Conservation (phyloP, 2,329 filamentous ascomycete species). For the Alternaria triticina region DNA sequence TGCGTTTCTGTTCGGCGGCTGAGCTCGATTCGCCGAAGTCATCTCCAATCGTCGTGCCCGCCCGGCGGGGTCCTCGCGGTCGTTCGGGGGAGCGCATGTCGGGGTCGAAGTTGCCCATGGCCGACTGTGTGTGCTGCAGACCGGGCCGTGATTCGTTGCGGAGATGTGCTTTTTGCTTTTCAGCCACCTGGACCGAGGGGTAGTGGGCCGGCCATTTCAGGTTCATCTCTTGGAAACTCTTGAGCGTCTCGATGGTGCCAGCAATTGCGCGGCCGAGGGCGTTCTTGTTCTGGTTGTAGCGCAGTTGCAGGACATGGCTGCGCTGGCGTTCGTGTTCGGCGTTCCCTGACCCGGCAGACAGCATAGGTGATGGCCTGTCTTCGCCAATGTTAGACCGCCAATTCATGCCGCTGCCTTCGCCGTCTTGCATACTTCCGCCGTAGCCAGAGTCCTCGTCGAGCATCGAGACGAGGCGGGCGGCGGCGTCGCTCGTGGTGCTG, state of each 20-base stretch:
- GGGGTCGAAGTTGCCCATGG: slow-evolving; percentile 57
- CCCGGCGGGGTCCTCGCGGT: slow-evolving; percentile 66
- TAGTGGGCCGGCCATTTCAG: slow-evolving; percentile 93
- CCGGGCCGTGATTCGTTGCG: slow-evolving; percentile 65
- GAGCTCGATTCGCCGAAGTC: slow-evolving; percentile 74
- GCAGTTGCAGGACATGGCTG: slow-evolving; percentile 87
- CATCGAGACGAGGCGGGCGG: slow-evolving; percentile 78
- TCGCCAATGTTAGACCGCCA: slow-evolving; percentile 64
- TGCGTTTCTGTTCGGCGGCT: slow-evolving; percentile 66
- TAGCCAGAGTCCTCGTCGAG: slow-evolving; percentile 92
- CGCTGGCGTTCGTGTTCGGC: slow-evolving; percentile 70
- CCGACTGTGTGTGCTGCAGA: slow-evolving; percentile 69
- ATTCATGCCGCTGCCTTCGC: slow-evolving; percentile 61
- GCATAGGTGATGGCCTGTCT: slow-evolving; percentile 63
- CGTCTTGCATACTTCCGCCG: slow-evolving; percentile 74
- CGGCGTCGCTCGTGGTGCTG: slow-evolving; percentile 75
- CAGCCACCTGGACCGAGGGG: slow-evolving; percentile 71
- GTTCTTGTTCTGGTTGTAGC: slow-evolving; percentile 91
- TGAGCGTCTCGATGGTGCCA: slow-evolving; percentile 81
- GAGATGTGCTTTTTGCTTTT: slow-evolving; percentile 50
- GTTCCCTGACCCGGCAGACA: slow-evolving; percentile 55
- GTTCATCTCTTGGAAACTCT: slow-evolving; percentile 87
- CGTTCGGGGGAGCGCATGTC: slow-evolving; percentile 50
- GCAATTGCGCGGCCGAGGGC: slow-evolving; percentile 88
- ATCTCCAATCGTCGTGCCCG: slow-evolving; percentile 72